Evolutionary conservation across 169 alveolate genomes (phyloP), one percentile per base, ranked within the genome.

Genomic region (Babesia ovata): DNA sequence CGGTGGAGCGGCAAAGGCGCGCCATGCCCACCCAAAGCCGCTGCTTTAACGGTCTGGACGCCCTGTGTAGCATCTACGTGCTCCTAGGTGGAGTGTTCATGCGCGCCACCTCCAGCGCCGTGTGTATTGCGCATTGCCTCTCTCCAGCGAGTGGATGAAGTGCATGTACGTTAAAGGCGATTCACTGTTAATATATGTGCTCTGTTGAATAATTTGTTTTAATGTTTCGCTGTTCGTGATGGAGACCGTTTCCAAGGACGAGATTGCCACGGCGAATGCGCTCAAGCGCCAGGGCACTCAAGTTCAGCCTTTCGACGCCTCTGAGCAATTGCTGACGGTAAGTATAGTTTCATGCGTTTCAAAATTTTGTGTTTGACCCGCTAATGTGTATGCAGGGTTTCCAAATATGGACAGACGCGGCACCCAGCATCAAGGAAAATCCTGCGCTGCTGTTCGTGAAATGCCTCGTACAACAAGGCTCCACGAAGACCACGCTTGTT

Each of bases 381-480:
- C 48, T 65, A 8, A 54, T 50, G 16, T 8, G 19, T 19, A 50
- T 49, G 16, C 72, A 94, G 95, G 98, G 98, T 17, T 86, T 92
- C 56, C 93, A 87, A 78, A 87, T 94, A 36, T 94, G 98, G 98
- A 87, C 96, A 39, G 97, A 94, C 60, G 70, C 88, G 62, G 97
- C 98, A 14, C 98, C 98, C 24, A 76, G 95, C 33, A 94, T 94
- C 56, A 90, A 86, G 76, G 87, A 92, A 66, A 89, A 94, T 71
- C 98, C 98, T 4, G 90, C 91, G 50, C 62, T 91, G 58, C 89
- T 94, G 92, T 94, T 94, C 76, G 98, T 95, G 21, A 94, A 93
- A 79, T 94, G 98, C 70, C 88, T 93, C 33, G 97, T 94, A 11
- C 96, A 91, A 63, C 92, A 90, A 12, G 98, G 96, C 2, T 92